These are phyloP conservation scores for Oldenlandia corymbosa DNA, from an alignment of 257 asterid genomes.

Conservation along the genomic window DNA sequence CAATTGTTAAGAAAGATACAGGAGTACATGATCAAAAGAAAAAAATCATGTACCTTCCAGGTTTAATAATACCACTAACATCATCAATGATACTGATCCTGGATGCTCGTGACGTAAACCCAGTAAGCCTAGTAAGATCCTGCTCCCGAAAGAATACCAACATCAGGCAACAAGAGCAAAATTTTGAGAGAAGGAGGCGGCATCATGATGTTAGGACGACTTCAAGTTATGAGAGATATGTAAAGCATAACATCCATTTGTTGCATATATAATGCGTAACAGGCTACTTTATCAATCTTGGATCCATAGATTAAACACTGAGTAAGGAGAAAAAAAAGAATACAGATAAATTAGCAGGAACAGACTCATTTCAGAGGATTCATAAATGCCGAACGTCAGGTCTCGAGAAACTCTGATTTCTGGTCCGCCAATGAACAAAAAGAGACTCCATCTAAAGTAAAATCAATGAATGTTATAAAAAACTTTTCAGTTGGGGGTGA, in stretches of 20 bases:
- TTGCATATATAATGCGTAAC: not conserved
- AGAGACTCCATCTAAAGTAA: not conserved
- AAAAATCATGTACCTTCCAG: constrained; percentile 47
- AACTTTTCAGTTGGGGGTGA: not conserved
- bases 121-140: constrained; percentile 49
- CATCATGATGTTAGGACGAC: not conserved
- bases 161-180: no score
- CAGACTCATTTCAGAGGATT: not conserved
- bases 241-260: no score
- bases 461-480: not conserved
- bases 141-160: constrained; percentile 18
- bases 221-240: no score
- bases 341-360: not conserved
- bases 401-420: not conserved
- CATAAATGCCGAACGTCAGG: not conserved
- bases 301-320: not conserved
- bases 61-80: constrained; percentile 56
- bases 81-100: constrained; percentile 46
- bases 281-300: not conserved
- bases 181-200: not conserved
- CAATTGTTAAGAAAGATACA: no score
- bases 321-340: not conserved
- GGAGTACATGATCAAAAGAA: not conserved
- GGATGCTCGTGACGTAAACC: constrained; percentile 39
- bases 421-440: not conserved